phyloP scores from a whole-genome alignment of 2,329 filamentous ascomycete genomes.

The Xylariaceae sp. region DNA sequence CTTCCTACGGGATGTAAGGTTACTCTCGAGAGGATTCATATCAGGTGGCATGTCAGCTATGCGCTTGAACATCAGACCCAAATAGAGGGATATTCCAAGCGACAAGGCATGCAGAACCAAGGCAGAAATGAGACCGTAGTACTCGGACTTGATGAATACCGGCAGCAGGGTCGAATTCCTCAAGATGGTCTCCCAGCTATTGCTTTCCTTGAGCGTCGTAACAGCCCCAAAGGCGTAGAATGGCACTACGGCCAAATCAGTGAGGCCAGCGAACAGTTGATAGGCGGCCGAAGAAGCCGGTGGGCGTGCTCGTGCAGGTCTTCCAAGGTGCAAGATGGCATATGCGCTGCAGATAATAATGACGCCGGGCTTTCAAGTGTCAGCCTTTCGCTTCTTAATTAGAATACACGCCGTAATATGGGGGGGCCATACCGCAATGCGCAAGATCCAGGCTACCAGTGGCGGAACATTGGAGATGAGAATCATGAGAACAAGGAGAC shows the following conservation, averaged over 20 bases:
- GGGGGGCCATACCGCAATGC: slow-evolving; percentile 61
- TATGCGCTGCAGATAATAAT: slow-evolving; percentile 70
- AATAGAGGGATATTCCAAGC: slow-evolving; percentile 66
- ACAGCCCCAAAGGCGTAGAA: slow-evolving; percentile 55
- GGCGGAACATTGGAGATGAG: slow-evolving; percentile 65
- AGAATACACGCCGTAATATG: neutral
- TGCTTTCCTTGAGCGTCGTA: slow-evolving; percentile 42
- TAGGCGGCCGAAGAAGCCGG: slow-evolving; percentile 83
- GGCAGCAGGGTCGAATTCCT: slow-evolving; percentile 50
- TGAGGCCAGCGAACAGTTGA: slow-evolving; percentile 73
- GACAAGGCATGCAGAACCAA: slow-evolving; percentile 68
- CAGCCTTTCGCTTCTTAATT: slow-evolving; percentile 21
- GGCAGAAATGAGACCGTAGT: slow-evolving; percentile 61
- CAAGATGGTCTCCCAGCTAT: slow-evolving; percentile 66
- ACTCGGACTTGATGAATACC: slow-evolving; percentile 62
- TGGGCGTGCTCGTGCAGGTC: slow-evolving; percentile 65
- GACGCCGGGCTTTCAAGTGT: slow-evolving; percentile 62
- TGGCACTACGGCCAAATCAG: slow-evolving; percentile 58
- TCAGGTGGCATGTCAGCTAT: slow-evolving; percentile 82
- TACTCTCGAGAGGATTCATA: slow-evolving; percentile 88
- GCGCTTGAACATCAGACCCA: slow-evolving; percentile 74
- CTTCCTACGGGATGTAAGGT: slow-evolving; percentile 65
- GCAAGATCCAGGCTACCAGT: slow-evolving; percentile 68
- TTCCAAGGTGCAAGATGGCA: slow-evolving; percentile 73
- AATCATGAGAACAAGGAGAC: slow-evolving; percentile 71